Evolutionary conservation across 176 grass and related monocot species (phyloP).

Genomic region (Melocanna baccifera): DNA sequence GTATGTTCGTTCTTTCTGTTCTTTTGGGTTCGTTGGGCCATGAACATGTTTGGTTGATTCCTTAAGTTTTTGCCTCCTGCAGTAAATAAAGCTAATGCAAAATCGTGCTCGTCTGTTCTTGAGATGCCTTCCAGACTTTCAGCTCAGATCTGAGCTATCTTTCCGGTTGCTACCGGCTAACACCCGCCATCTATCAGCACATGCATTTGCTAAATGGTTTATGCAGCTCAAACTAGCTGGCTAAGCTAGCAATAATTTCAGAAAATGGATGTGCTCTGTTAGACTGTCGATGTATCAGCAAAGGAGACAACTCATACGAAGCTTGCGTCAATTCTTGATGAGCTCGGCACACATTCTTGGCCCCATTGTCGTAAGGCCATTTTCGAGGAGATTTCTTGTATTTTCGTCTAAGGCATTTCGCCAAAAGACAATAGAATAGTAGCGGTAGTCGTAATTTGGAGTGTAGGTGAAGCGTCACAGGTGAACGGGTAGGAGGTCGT

Average conservation of each 20-base stretch:
- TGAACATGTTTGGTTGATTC: constrained; percentile 52
- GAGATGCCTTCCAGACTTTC: neutral
- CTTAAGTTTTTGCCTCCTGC: constrained; percentile 33
- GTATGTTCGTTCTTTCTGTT: constrained; percentile 37
- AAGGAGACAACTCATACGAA: neutral
- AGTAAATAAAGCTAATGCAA: constrained; percentile 51
- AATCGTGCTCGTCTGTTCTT: constrained; percentile 18
- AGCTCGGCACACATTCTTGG: neutral
- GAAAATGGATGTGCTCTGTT: neutral
- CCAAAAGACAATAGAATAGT: neutral
- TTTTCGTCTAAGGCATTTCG: neutral
- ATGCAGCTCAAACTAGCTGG: constrained; percentile 6
- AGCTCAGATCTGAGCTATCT: constrained; percentile 19
- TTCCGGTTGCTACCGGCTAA: constrained; percentile 7
- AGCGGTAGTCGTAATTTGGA: neutral
- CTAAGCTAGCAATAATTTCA: neutral
- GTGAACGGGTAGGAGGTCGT: constrained; percentile 42
- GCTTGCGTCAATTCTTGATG: neutral
- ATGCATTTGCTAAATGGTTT: constrained; percentile 21
- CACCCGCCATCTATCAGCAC: neutral
- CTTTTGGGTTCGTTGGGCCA: constrained; percentile 43
- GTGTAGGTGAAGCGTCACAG: constrained; percentile 20
- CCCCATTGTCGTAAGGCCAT: neutral
- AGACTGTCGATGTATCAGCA: neutral
- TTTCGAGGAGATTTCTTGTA: neutral